phyloP scores from a whole-genome alignment of 169 alveolate genomes.

The Eimeria praecox region DNA sequence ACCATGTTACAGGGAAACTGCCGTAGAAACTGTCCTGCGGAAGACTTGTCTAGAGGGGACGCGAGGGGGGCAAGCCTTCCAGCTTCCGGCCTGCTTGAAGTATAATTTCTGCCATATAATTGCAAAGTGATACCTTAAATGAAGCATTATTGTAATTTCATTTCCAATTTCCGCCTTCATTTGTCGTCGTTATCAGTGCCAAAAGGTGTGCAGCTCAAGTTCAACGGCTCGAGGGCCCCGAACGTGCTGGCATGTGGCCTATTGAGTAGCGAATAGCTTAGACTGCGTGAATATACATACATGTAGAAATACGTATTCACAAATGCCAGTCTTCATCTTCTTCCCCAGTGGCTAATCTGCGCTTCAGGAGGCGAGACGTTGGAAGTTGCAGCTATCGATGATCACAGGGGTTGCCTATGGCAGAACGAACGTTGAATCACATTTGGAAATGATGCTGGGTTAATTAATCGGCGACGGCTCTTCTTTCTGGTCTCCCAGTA shows the following conservation, averaged over 20 bases:
- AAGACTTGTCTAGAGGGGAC: neutral
- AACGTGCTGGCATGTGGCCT: no score
- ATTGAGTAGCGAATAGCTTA: no score
- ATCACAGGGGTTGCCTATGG: neutral
- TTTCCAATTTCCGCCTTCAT: neutral
- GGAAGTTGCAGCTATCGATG: neutral
- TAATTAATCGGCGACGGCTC: no score
- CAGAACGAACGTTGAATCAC: neutral
- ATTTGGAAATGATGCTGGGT: neutral
- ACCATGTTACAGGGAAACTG: no score
- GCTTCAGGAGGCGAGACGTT: neutral
- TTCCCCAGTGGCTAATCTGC: neutral
- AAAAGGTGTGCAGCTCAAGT: neutral
- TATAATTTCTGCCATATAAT: neutral
- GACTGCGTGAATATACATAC: neutral
- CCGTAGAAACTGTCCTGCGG: neutral
- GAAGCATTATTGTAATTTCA: neutral
- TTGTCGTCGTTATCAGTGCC: neutral
- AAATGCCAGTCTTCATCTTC: neutral
- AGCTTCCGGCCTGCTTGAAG: neutral
- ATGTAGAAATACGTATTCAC: neutral
- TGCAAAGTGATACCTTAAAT: neutral
- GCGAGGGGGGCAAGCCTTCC: neutral
- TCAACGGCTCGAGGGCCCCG: no score
- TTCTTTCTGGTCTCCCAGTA: neutral